Base-by-base conservation (phyloP, 1,284 basidiomycete species). In the Ceratobasidium sp. region DNA sequence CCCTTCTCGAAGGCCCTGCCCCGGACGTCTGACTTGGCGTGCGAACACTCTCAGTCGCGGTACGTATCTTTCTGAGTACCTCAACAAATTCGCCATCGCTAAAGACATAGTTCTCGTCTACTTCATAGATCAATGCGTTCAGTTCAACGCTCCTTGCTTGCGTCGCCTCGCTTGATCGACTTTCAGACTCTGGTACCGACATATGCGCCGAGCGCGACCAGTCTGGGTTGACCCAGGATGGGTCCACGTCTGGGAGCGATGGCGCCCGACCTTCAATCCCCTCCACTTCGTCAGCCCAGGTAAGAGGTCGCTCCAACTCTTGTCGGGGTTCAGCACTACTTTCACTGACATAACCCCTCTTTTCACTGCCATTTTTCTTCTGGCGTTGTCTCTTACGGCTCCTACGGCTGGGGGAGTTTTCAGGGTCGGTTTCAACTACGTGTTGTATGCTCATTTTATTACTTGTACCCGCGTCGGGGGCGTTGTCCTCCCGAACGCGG, bases 81-180 rank as follows among this genome's bases (percentile, higher is more conserved):
- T 63, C 24, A 17, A 14, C 33, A 17, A 47, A 63, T 50, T 63
- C 44, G 4, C 22, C 45, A 24, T 66, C 50, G 48, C 50, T 66
- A 19, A 31, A 41, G 2, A 53, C 64, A 27, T 66, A 36, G 19
- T 53, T 15, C 1, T 53, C 50, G 19, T 66, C 31, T 15, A 66
- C 47, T 48, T 66, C 50, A 31, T 51, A 66, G 27, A 66, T 22
- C 7, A 66, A 27, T 41, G 64, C 64, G 17, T 66, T 66, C 15
- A 66, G 19, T 17, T 51, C 64, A 4, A 66, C n/a, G 31, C 24
- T 41, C 6, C 6, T 41, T 11, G 36, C 11, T 41, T 41, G 6
- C 4, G 36, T 41, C 4, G 36, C 11, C 50, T 24, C 50, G 50
- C 19, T 24, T 5, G 6, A 4, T 4, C 6, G 11, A 11, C 6